Base-by-base conservation (phyloP, 306 rosid genomes). In the Inga laurina region DNA sequence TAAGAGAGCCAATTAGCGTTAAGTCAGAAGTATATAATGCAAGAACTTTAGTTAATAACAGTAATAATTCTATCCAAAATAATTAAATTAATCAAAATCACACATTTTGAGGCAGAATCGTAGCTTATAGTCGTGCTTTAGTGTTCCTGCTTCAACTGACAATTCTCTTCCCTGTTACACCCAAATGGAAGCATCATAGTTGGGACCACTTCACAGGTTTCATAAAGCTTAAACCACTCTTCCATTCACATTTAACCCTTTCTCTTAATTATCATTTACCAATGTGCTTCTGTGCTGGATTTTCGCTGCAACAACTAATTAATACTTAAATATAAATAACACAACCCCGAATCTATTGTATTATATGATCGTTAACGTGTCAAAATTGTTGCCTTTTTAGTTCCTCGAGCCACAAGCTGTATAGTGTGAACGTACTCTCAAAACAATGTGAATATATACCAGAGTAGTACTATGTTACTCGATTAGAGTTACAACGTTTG, bases 171-270 rank as follows among this genome's bases (percentile, higher is more conserved):
- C 91, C 79, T 84, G 93, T 90, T 90, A 86, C 88, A 85, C 94
- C 86, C 81, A 87, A 84, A 75, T 81, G 87, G 90, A 84, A 87
- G 89, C 97, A 88, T 88, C 74, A 89, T 88, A 81, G 75, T 75
- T 62, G 90, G 97, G 97, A 90, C 97, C 97, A 89, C 93, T 76
- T 70, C 74, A 79, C 83, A 76, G 89, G 90, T 91, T 88, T 85
- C 91, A 43, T 84, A 90, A 93, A 93, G 94, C 86, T 90, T 16
- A 52, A 15, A 88, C 89, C 85, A 10, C 34, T 59, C 85, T 87
- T 91, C 75, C 75, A 7, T 18, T 52, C n/a, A 56, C 72, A 86
- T 81, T 86, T 87, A 34, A 79, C 74, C 78, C 75, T 83, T 64
- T 45, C 56, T 45, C 49, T 84, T 86, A 74, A 86, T 81, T 71